These are phyloP conservation scores for Syncephalastrum racemosum DNA, from an alignment of 371 early-diverging fungal genomes.

Conservation along the genomic window DNA sequence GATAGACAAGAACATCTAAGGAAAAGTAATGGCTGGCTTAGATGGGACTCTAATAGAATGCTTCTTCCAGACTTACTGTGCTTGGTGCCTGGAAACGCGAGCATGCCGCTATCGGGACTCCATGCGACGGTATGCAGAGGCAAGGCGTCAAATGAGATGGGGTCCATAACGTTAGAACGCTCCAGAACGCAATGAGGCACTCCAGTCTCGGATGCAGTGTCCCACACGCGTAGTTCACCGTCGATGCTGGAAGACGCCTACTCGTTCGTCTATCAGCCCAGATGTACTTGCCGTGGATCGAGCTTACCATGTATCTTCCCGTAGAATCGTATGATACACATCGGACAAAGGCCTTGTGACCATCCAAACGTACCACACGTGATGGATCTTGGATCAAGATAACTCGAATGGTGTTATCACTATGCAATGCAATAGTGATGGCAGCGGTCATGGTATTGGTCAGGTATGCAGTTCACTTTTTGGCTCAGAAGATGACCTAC, in stretches of 20 bases:
- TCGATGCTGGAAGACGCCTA: constrained; percentile 58
- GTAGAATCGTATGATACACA: constrained; percentile 43
- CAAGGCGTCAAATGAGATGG: no score
- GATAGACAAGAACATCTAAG: constrained; percentile 41
- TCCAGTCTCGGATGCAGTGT: constrained; percentile 37
- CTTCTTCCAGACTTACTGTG: constrained; percentile 24
- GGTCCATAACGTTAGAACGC: no score
- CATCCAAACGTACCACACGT: constrained; percentile 35
- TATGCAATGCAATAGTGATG: constrained; percentile 1
- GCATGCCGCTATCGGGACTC: constrained; percentile 53
- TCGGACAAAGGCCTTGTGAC: constrained; percentile 42
- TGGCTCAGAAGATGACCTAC: constrained; percentile 19
- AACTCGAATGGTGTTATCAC: constrained; percentile 40
- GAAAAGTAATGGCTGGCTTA: background rate
- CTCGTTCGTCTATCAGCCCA: background rate
- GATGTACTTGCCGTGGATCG: background rate
- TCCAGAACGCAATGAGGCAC: constrained; percentile 32
- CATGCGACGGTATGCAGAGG: constrained; percentile 43
- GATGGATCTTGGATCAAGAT: constrained; percentile 33
- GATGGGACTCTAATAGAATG: background rate
- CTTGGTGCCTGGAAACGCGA: constrained; percentile 57
- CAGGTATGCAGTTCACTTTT: background rate
- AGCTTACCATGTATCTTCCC: constrained; percentile 38
- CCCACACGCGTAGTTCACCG: constrained; percentile 65
- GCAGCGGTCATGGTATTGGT: background rate